Conservation (phyloP, 2,329 filamentous ascomycete species). For the Onygenales sp. region DNA sequence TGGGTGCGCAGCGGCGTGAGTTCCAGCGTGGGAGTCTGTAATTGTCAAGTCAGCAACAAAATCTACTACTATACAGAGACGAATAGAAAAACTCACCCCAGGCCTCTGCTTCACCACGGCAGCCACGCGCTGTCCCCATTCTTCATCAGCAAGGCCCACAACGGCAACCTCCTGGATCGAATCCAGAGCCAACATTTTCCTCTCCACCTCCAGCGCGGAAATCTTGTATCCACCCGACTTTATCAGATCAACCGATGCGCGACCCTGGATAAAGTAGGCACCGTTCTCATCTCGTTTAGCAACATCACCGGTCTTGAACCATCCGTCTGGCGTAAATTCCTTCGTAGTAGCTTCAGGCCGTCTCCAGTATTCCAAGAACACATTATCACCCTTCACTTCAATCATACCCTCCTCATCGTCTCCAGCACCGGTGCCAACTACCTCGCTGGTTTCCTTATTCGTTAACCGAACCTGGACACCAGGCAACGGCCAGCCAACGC, state of each 20-base stretch:
- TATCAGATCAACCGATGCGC: conserved; percentile 45
- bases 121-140: conserved; percentile 48
- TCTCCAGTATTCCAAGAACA: conserved; percentile 36
- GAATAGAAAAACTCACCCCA: conserved; percentile 19
- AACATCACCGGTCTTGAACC: conserved; percentile 42
- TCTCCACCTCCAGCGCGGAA: conserved; percentile 45
- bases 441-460: conserved; percentile 27
- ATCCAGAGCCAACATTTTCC: conserved; percentile 41
- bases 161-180: conserved; percentile 45
- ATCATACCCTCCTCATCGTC: conserved; percentile 34
- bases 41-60: not conserved
- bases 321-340: conserved; percentile 39
- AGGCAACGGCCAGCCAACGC: conserved; percentile 39
- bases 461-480: conserved; percentile 39
- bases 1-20: conserved; percentile 22
- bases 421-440: conserved; percentile 13
- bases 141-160: conserved; percentile 44
- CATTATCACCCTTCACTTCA: conserved; percentile 32
- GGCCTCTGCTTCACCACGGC: conserved; percentile 38
- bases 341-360: conserved; percentile 36
- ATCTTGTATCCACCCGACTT: conserved; percentile 50
- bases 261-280: conserved; percentile 45
- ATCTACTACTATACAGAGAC: not conserved
- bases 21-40: conserved; percentile 14
- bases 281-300: conserved; percentile 25